Evolutionary conservation across 176 grass and related monocot genomes (phyloP), one percentile per base, ranked within the genome.

Genomic region (Cocos nucifera): DNA sequence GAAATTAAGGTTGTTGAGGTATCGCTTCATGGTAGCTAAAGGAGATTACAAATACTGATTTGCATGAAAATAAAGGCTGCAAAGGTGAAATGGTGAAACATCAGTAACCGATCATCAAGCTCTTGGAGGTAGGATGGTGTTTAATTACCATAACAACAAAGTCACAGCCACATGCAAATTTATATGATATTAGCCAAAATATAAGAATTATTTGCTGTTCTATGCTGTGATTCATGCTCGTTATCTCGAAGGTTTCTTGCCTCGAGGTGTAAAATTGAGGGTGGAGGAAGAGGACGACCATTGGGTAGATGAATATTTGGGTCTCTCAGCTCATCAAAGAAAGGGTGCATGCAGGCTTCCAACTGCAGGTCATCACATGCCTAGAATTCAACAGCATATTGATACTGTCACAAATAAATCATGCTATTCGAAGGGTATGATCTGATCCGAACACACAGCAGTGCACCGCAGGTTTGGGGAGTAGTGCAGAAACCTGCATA

Each of bases 331-430:
- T 95, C 91, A 17, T 90, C 83, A 69, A 95, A 95, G 74, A 95
- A 95, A 57, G 91, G 83, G 72, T 95, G 91, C 86, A 90, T 79
- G 63, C 91, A 95, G 24, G 86, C 86, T 77, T 90, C 91, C 75
- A 95, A 62, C 91, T 95, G 61, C 73, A 27, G 73, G 76, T 19
- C 24, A 4, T 3, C 48, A n/a, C 15, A 1, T 19, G 5, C 51
- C 75, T 10, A 49, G 21, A 49, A 20, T 49, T 49, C 29, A 19
- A 50, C 39, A 22, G 9, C 18, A 63, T 4, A 49, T 23, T 62
- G 7, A 21, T 44, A 14, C 9, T 44, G 6, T 44, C 24, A 9
- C 17, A 58, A 5, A 15, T 3, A 23, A 4, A 64, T 57, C 17
- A 0, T 50, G 35, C 6, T 7, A 22, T 58, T 50, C 59, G 17